Evolutionary conservation across 306 rosid species (phyloP), one percentile per base, ranked within the genome.

Genomic region (Vigna radiata): DNA sequence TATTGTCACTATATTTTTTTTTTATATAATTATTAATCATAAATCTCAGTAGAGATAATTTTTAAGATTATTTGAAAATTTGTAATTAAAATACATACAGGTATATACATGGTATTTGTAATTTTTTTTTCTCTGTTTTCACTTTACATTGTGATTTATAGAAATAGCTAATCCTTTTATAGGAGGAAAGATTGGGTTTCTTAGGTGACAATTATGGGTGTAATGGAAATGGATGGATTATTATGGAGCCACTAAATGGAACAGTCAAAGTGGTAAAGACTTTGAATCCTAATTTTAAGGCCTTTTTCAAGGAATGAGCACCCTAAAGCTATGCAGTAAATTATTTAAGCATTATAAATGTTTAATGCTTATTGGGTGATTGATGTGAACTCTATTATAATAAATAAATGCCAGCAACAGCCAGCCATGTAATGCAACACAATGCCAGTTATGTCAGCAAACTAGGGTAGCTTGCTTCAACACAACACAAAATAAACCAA

Each of bases 251-350:
- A 74, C 87, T 77, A 80, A 77, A 86, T 68, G 73, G 83, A 79
- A 50, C 2, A 56, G 90, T 84, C 90, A 86, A 88, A 79, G 68
- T 18, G 58, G 75, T 19, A 77, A 80, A 77, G 81, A 72, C 50
- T 55, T 86, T 83, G 90, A 86, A 85, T 75, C 90, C 87, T 53
- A 83, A 47, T 77, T 87, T 89, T 85, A 69, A 68, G 90, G 87
- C 80, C 60, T 82, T 27, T 85, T 87, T 78, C 75, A 76, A 27
- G 87, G 87, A 85, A 85, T 52, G 76, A 77, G 85, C 79, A 77
- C 78, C 86, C 88, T 76, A 85, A 86, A 82, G 86, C 53, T 44
- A 79, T 82, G 88, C 78, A 76, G 73, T 79, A 77, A 81, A 77
- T 68, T 85, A 67, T 70, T 77, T 56, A 82, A 55, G 64, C 69